Percentiles rank a stretch among this genome's conserved stretches.
Evolutionary conservation across 202 grass and related monocot species (phyloP).

Genomic region (Setaria viridis): DNA sequence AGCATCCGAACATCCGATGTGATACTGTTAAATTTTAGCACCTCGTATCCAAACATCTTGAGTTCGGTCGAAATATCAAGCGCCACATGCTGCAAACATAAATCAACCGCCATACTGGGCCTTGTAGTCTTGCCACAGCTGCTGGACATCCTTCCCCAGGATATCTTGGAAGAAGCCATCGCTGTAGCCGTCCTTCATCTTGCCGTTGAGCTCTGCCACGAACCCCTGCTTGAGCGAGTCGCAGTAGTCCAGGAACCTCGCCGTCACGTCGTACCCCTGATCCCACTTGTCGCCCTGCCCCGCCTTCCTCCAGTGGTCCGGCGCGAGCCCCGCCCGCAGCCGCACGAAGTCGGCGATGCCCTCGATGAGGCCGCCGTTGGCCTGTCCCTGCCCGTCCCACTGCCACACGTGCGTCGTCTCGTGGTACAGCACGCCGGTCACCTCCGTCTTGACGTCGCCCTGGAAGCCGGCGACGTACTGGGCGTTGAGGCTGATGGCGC

Average conservation of each 20-base stretch:
- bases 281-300: too few species aligned
- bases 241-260: constrained; percentile 70
- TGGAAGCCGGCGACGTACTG: background rate
- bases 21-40: too few species aligned
- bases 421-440: constrained; percentile 79
- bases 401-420: constrained; percentile 81
- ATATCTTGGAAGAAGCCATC: constrained; percentile 68
- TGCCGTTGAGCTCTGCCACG: constrained; percentile 70
- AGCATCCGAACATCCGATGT: too few species aligned
- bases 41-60: too few species aligned
- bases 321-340: too few species aligned
- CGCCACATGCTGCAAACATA: background rate
- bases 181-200: constrained; percentile 67
- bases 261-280: background rate
- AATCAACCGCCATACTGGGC: constrained; percentile 54
- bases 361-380: background rate
- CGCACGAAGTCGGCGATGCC: too few species aligned
- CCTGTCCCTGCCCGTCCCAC: constrained; percentile 53
- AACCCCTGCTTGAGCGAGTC: constrained; percentile 55
- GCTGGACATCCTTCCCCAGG: constrained; percentile 62
- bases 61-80: background rate
- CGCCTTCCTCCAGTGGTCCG: too few species aligned
- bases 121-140: constrained; percentile 80
- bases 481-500: background rate
- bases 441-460: background rate